These are phyloP conservation scores for Helotiales sp. DNA, from an alignment of 2,329 filamentous ascomycete genomes.

Conservation along the genomic window DNA sequence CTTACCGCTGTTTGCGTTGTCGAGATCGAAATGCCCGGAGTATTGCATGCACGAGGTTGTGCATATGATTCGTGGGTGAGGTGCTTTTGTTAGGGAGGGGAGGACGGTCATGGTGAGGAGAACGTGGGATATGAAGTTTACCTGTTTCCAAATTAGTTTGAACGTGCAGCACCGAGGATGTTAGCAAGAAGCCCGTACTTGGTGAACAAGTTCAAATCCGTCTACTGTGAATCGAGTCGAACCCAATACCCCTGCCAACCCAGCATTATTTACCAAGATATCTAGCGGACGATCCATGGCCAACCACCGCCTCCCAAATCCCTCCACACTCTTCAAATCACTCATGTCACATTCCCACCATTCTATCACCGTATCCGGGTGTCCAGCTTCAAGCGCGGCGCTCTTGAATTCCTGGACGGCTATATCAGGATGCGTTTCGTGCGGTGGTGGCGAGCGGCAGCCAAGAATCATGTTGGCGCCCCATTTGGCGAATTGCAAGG, in stretches of 20 bases:
- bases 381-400: constrained; percentile 5
- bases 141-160: constrained; percentile 16
- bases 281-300: constrained; percentile 28
- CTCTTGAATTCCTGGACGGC: constrained; percentile 25
- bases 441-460: constrained; percentile 33
- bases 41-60: constrained; percentile 35
- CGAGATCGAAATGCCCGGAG: constrained; percentile 30
- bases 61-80: constrained; percentile 32
- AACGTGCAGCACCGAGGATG: not conserved
- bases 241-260: constrained; percentile 20
- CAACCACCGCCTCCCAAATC: constrained; percentile 31
- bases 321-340: constrained; percentile 29
- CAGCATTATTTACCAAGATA: constrained; percentile 36
- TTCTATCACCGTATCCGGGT: constrained; percentile 24
- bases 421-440: constrained; percentile 29
- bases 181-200: too few relatives aligned
- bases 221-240: constrained; percentile 27
- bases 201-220: constrained; percentile 36
- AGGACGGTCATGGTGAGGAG: constrained; percentile 33
- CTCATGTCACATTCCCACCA: constrained; percentile 34
- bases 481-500: constrained; percentile 37
- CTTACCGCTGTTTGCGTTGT: constrained; percentile 29
- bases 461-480: constrained; percentile 41
- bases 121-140: constrained; percentile 37
- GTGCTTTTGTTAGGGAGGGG: constrained; percentile 29